Base-by-base conservation (phyloP, 805 yeast species). In the Yamadazyma scolyti region DNA sequence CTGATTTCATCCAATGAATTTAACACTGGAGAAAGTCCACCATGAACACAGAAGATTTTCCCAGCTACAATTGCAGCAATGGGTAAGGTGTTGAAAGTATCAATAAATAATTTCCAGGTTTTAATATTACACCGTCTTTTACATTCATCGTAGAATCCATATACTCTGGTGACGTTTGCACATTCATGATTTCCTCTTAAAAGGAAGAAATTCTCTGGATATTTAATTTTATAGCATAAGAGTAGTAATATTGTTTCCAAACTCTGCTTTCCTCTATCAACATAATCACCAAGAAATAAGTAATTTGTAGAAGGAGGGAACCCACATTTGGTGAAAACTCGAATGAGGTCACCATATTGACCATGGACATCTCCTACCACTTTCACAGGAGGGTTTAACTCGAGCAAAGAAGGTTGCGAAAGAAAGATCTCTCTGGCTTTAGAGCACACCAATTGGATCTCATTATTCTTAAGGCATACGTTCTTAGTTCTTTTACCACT, bases 121-220 rank as follows among this genome's bases (percentile, higher is more conserved):
- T 90, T 93, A 48, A 89, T 76, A 50, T 82, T 85, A 48, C 95
- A 78, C 39, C 98, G 72, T 49, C 98, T 76, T 56, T 93, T 93
- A 67, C 98, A 93, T 62, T 93, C 98, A 61, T 93, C 98, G 55
- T 88, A 93, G 52, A 93, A 93, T 2, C 98, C 98, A 58, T 93
- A 93, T 19, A 93, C 96, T 43, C 96, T 76, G 2, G 97, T 90
- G 34, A 93, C 95, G 51, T 86, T 87, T 13, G 98, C 97, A 59
- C 96, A 86, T 64, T 93, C 98, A 61, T 93, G 98, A 59, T 93
- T 93, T 13, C 98, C 98, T 46, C 98, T 69, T 25, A 93, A 68
- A 37, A 93, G 61, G 57, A 90, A 93, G 58, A 93, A 89, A 61
- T 90, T 90, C 51, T 93, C 97, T 0, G 98, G 97, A 50, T 88